These are phyloP conservation scores for Suhomyces chickasaworum DNA, from an alignment of 1,139 yeast species.

Conservation along the genomic window DNA sequence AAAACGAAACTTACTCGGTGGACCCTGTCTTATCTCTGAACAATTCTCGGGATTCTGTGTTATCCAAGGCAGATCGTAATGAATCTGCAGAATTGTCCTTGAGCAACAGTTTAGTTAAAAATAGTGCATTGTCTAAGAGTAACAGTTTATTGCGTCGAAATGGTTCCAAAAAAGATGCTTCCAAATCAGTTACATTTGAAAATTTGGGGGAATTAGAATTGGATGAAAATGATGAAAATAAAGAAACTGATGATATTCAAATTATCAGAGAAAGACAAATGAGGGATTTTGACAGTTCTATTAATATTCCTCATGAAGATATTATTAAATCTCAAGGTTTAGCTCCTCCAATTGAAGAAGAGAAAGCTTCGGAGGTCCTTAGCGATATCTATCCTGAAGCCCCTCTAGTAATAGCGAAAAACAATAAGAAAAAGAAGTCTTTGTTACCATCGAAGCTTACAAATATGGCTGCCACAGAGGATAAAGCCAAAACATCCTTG, in stretches of 20 bases:
- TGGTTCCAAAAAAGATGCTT: conserved; percentile 19
- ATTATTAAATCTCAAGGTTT: conserved; percentile 11
- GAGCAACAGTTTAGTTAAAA: conserved; percentile 10
- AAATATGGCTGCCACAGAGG: background rate
- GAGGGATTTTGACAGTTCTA: conserved; percentile 25
- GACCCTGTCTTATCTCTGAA: conserved; percentile 17
- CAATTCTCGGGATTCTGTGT: conserved; percentile 12
- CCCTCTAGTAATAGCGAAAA: conserved; percentile 43
- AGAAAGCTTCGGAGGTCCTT: conserved; percentile 39
- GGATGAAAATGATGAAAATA: conserved; percentile 28
- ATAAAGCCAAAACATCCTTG: background rate
- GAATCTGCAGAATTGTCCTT: conserved; percentile 4
- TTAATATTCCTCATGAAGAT: conserved; percentile 27
- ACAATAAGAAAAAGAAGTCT: conserved; percentile 22
- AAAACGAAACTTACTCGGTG: background rate
- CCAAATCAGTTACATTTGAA: conserved; percentile 46
- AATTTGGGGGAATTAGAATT: conserved; percentile 32
- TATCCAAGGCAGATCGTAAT: conserved; percentile 2
- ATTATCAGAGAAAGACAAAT: conserved; percentile 18
- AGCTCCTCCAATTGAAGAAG: conserved; percentile 18
- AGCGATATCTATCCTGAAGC: conserved; percentile 47
- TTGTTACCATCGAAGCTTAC: conserved; percentile 17
- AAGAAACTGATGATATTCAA: conserved; percentile 21
- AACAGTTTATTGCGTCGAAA: conserved; percentile 14
- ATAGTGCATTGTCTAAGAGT: conserved; percentile 12